Conservation (phyloP, 2,329 filamentous ascomycete genomes). For the Neonectria faginata region DNA sequence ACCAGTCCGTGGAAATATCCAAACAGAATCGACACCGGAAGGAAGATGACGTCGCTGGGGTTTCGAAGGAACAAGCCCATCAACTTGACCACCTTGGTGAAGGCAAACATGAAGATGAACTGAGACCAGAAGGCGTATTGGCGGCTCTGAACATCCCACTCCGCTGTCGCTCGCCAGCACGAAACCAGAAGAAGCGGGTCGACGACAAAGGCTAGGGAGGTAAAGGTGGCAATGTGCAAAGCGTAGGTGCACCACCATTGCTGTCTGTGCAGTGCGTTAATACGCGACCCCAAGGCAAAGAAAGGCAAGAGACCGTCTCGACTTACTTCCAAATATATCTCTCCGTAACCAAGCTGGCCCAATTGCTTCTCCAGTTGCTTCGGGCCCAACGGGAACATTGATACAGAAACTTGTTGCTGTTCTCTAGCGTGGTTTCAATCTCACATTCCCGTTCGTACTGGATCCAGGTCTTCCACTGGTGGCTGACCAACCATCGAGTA, state of each 20-base stretch:
- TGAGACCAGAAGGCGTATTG: slow-evolving; percentile 70
- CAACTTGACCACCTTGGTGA: slow-evolving; percentile 92
- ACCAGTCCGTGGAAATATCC: slow-evolving; percentile 94
- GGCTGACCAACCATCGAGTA: slow-evolving; percentile 92
- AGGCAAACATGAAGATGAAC: slow-evolving; percentile 79
- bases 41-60: slow-evolving; percentile 81
- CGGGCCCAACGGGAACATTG: slow-evolving; percentile 96
- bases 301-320: background rate
- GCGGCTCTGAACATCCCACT: slow-evolving; percentile 67
- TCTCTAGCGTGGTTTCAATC: slow-evolving; percentile 92
- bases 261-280: slow-evolving; percentile 66
- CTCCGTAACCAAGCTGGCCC: slow-evolving; percentile 88
- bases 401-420: slow-evolving; percentile 87
- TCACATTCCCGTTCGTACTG: slow-evolving; percentile 93
- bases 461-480: slow-evolving; percentile 94
- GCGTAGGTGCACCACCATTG: slow-evolving; percentile 96
- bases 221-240: slow-evolving; percentile 91
- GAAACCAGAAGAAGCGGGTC: slow-evolving; percentile 79
- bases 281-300: slow-evolving; percentile 12
- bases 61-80: slow-evolving; percentile 87
- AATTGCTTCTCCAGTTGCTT: slow-evolving; percentile 98
- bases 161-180: slow-evolving; percentile 75
- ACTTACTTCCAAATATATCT: slow-evolving; percentile 89
- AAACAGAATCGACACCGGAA: slow-evolving; percentile 89
- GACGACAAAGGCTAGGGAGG: slow-evolving; percentile 83